Conservation (phyloP, 169 alveolate species). For the Babesia bigemina region DNA sequence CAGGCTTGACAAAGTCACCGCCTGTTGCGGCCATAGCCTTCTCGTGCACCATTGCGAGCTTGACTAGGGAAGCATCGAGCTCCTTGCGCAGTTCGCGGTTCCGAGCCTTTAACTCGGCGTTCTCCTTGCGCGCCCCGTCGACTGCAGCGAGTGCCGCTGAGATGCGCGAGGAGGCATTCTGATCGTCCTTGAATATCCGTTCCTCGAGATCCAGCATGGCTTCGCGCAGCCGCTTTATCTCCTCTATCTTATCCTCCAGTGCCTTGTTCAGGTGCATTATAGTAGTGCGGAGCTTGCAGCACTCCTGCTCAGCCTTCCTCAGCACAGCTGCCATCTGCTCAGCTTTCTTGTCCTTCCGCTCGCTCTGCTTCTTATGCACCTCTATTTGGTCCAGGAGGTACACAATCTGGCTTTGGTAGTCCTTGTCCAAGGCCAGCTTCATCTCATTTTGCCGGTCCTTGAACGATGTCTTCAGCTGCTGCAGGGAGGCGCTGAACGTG, state of each 20-base stretch:
- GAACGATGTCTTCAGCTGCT: constrained; percentile 39
- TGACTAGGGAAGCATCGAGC: background rate
- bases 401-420: constrained; percentile 42
- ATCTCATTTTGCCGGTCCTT: constrained; percentile 27
- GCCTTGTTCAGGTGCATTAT: constrained; percentile 3
- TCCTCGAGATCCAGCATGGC: constrained; percentile 51
- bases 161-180: constrained; percentile 29
- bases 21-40: background rate
- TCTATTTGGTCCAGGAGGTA: constrained; percentile 40
- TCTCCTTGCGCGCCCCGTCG: constrained; percentile 18
- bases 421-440: constrained; percentile 44
- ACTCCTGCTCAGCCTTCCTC: constrained; percentile 30
- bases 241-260: constrained; percentile 17
- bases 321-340: constrained; percentile 23
- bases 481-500: constrained; percentile 29
- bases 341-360: constrained; percentile 28
- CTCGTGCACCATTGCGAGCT: background rate
- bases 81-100: constrained; percentile 10
- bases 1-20: background rate
- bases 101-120: constrained; percentile 10
- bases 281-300: constrained; percentile 11
- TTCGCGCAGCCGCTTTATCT: constrained; percentile 16
- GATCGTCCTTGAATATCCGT: constrained; percentile 26
- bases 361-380: constrained; percentile 8
- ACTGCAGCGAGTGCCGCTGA: constrained; percentile 13